phyloP scores from a whole-genome alignment of 208 protist species.

The Trypanosoma congolense region DNA sequence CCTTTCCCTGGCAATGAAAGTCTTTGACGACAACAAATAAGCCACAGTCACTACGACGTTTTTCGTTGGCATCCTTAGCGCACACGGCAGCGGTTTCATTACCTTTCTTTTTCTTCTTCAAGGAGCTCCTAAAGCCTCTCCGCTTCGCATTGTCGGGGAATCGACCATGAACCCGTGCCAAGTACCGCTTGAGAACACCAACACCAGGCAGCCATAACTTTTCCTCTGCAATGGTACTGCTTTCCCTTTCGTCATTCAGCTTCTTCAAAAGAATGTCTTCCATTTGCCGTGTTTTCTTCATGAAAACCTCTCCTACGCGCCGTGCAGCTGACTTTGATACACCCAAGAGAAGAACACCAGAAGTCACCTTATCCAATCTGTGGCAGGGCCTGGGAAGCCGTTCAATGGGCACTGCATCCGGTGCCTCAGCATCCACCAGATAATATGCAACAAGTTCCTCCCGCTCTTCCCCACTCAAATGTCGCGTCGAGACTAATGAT shows the following conservation, averaged over 20 bases:
- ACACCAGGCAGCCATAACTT: conserved; percentile 13
- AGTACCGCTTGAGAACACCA: conserved; percentile 38
- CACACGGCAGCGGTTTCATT: neutral
- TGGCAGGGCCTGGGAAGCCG: conserved; percentile 70
- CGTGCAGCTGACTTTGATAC: conserved; percentile 43
- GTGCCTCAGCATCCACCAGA: neutral
- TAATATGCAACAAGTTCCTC: conserved; percentile 67
- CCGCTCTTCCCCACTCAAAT: conserved; percentile 38
- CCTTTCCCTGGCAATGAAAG: neutral
- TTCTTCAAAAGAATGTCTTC: conserved; percentile 28
- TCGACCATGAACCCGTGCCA: conserved; percentile 34
- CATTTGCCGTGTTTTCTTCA: conserved; percentile 61
- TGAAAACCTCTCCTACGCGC: conserved; percentile 46
- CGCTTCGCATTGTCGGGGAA: conserved; percentile 15
- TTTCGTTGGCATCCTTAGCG: neutral
- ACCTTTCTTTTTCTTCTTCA: conserved; percentile 5
- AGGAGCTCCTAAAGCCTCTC: neutral
- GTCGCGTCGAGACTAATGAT: conserved; percentile 50
- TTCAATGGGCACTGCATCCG: conserved; percentile 25
- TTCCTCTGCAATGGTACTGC: neutral
- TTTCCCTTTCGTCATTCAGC: neutral
- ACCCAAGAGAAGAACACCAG: conserved; percentile 72
- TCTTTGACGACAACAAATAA: neutral
- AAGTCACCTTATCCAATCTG: conserved; percentile 86
- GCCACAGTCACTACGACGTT: neutral